Evolutionary conservation across 2,329 filamentous ascomycete genomes (phyloP).

Genomic region (Aspergillus uvarum): DNA sequence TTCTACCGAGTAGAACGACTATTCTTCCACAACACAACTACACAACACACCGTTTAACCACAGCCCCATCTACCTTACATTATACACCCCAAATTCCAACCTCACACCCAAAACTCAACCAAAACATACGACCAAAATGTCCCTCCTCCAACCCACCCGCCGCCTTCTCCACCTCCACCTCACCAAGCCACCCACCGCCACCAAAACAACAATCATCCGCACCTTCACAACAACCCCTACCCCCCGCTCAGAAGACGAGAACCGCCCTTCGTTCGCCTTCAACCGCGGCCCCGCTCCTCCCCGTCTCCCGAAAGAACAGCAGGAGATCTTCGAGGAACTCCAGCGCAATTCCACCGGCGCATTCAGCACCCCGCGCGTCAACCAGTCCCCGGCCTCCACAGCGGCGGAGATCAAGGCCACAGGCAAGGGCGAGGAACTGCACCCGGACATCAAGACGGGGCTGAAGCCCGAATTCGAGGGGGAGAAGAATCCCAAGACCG

Average conservation of each 20-base stretch:
- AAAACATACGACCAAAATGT: neutral
- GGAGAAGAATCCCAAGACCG: conserved; percentile 87
- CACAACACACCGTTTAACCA: neutral
- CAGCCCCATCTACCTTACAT: neutral
- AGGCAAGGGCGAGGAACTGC: conserved; percentile 64
- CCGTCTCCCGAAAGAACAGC: conserved; percentile 81
- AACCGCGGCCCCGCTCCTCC: conserved; percentile 67
- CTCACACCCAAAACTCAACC: neutral
- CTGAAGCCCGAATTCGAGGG: conserved; percentile 90
- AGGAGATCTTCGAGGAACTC: conserved; percentile 85
- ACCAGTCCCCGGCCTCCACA: conserved; percentile 47
- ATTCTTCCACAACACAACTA: no score
- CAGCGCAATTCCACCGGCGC: conserved; percentile 74
- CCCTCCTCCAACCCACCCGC: neutral
- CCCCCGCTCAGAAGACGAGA: conserved; percentile 8
- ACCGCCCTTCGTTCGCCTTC: conserved; percentile 36
- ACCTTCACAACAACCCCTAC: neutral
- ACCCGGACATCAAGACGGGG: conserved; percentile 71
- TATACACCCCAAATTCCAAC: neutral
- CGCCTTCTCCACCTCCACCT: neutral
- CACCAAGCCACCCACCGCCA: neutral
- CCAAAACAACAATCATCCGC: neutral
- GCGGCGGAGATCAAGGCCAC: conserved; percentile 49
- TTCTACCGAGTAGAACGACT: neutral
- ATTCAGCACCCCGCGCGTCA: conserved; percentile 65